Percentiles rank a stretch among this genome's conserved stretches.
Conservation (phyloP, 1,139 yeast species). For the Saccharomyces hybrid region DNA sequence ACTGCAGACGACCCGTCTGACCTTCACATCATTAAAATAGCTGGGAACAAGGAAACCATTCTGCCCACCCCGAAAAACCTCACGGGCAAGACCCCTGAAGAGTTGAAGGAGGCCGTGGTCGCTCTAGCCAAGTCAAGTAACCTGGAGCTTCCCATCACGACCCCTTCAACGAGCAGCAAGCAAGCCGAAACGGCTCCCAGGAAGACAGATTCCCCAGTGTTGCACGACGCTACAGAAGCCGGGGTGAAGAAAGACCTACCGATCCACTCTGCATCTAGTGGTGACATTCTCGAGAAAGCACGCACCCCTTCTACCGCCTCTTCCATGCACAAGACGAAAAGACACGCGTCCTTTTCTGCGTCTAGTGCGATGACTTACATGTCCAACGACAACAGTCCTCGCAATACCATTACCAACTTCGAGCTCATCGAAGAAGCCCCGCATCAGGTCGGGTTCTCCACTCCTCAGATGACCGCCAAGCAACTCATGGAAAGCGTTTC, state of each 20-base stretch:
- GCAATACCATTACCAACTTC: conserved; percentile 13
- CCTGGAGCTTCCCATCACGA: not conserved
- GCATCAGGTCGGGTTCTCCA: conserved; percentile 66
- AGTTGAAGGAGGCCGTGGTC: conserved; percentile 17
- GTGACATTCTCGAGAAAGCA: not conserved
- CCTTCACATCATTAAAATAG: conserved; percentile 31
- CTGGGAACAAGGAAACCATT: conserved; percentile 34
- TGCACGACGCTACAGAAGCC: not conserved
- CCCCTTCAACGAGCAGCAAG: not conserved
- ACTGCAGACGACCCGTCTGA: conserved; percentile 1
- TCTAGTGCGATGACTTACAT: conserved; percentile 66
- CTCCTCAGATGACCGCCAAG: conserved; percentile 56
- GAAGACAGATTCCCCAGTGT: not conserved
- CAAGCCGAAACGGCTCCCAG: not conserved
- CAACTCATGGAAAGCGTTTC: conserved; percentile 32
- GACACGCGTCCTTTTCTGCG: conserved; percentile 81
- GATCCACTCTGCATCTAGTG: not conserved
- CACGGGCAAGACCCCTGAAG: conserved; percentile 21
- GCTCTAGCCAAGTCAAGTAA: conserved; percentile 8
- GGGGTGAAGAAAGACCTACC: not conserved
- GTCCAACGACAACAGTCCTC: conserved; percentile 40
- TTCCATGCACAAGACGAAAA: conserved; percentile 27
- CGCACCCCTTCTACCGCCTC: not conserved
- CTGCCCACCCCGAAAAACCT: conserved; percentile 32
- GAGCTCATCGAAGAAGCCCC: conserved; percentile 30